A percentile compares a stretch with the other conserved stretches of the same genome.
phyloP scores from a whole-genome alignment of 805 yeast species.

The Candida andamanensis region DNA sequence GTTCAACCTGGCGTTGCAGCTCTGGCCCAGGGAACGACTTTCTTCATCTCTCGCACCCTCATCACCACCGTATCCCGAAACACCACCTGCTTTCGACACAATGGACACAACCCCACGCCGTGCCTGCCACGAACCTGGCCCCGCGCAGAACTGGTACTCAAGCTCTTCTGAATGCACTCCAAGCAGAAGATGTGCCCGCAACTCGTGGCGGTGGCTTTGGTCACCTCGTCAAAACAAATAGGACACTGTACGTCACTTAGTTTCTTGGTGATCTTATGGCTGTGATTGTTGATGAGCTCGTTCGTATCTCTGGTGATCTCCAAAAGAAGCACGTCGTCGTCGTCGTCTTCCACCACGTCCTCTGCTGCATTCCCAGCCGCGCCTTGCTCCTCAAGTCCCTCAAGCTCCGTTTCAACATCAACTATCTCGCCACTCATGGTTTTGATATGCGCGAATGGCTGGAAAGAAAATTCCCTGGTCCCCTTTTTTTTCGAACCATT shows the following conservation, averaged over 20 bases:
- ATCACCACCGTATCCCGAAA: constrained; percentile 32
- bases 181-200: constrained; percentile 43
- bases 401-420: neutral
- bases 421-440: neutral
- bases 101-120: constrained; percentile 41
- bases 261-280: constrained; percentile 19
- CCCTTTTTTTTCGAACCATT: no score
- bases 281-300: constrained; percentile 23
- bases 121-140: constrained; percentile 35
- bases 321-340: constrained; percentile 33
- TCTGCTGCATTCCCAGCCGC: neutral
- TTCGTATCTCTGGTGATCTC: constrained; percentile 35
- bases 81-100: constrained; percentile 34
- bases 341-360: constrained; percentile 14
- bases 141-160: constrained; percentile 36
- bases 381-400: constrained; percentile 1
- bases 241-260: constrained; percentile 38
- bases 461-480: no score
- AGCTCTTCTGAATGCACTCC: constrained; percentile 37
- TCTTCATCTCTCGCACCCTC: constrained; percentile 17
- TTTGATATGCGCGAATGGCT: constrained; percentile 1
- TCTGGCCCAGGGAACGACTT: no score
- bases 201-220: constrained; percentile 35
- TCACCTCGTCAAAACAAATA: constrained; percentile 38
- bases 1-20: no score